Evolutionary conservation across 768 basidiomycete genomes (phyloP).

Genomic region (Naganishia vaughanmartiniae): DNA sequence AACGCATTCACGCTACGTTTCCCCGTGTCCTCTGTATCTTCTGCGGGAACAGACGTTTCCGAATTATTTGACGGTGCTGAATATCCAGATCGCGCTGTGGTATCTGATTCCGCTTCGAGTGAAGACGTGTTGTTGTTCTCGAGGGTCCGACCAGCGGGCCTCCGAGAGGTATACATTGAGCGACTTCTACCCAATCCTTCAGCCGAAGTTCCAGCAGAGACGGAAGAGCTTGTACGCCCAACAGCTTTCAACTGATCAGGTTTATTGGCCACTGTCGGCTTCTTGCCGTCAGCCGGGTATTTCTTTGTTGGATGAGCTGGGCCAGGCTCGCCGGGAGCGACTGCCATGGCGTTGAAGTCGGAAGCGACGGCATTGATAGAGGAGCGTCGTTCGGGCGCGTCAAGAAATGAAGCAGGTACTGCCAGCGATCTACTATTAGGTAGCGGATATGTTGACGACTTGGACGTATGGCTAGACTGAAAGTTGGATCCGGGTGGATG

Average conservation of each 20-base stretch:
- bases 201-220: background rate
- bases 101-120: constrained; percentile 1
- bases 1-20: constrained; percentile 42
- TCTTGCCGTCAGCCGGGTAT: background rate
- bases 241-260: constrained; percentile 19
- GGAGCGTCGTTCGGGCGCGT: background rate
- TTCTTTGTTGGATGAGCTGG: background rate
- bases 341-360: background rate
- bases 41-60: background rate
- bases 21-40: background rate
- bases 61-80: background rate
- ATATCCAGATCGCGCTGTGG: background rate
- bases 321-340: too few species aligned
- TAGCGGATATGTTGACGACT: constrained; percentile 22
- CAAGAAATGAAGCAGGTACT: background rate
- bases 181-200: constrained; percentile 6
- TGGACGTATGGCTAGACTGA: background rate
- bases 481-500: background rate
- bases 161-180: constrained; percentile 8
- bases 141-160: background rate
- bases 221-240: background rate
- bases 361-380: background rate
- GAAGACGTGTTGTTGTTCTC: background rate
- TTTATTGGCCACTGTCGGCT: constrained; percentile 13
- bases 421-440: background rate